These are phyloP conservation scores for Petasospora rhodanensis DNA, from an alignment of 1,139 yeast genomes.

Conservation along the genomic window DNA sequence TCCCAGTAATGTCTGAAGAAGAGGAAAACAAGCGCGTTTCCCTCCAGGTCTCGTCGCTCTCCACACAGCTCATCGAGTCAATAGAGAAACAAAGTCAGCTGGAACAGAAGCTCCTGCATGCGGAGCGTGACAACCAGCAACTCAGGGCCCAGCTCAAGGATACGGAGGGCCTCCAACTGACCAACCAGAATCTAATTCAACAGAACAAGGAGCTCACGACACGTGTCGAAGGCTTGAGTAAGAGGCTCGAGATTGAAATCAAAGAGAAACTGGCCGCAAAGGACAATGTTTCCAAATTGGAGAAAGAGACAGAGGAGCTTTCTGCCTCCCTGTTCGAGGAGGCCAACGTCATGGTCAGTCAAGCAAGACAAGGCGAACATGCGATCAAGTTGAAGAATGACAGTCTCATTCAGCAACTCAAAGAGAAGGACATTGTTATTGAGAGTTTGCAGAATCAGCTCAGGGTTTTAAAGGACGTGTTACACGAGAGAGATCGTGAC, in stretches of 20 bases:
- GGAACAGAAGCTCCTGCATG: slow-evolving; percentile 33
- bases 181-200: slow-evolving; percentile 14
- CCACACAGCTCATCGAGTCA: slow-evolving; percentile 58
- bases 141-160: slow-evolving; percentile 18
- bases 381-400: slow-evolving; percentile 43
- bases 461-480: slow-evolving; percentile 57
- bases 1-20: slow-evolving; percentile 16
- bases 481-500: slow-evolving; percentile 38
- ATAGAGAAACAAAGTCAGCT: slow-evolving; percentile 54
- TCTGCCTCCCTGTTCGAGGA: slow-evolving; percentile 73
- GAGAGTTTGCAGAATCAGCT: slow-evolving; percentile 67
- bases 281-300: slow-evolving; percentile 51
- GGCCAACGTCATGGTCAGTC: slow-evolving; percentile 75
- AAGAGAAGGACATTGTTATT: slow-evolving; percentile 67
- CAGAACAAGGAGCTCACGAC: slow-evolving; percentile 28
- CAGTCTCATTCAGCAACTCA: slow-evolving; percentile 59
- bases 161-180: slow-evolving; percentile 13
- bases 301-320: slow-evolving; percentile 72
- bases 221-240: slow-evolving; percentile 33
- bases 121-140: slow-evolving; percentile 24
- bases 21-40: slow-evolving; percentile 43
- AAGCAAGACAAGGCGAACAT: slow-evolving; percentile 59
- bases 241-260: slow-evolving; percentile 32
- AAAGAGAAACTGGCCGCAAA: slow-evolving; percentile 48
- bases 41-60: slow-evolving; percentile 50